Evolutionary conservation across 148 eudicot species (phyloP), one percentile per base, ranked within the genome.

Genomic region (Bassia scoparia): DNA sequence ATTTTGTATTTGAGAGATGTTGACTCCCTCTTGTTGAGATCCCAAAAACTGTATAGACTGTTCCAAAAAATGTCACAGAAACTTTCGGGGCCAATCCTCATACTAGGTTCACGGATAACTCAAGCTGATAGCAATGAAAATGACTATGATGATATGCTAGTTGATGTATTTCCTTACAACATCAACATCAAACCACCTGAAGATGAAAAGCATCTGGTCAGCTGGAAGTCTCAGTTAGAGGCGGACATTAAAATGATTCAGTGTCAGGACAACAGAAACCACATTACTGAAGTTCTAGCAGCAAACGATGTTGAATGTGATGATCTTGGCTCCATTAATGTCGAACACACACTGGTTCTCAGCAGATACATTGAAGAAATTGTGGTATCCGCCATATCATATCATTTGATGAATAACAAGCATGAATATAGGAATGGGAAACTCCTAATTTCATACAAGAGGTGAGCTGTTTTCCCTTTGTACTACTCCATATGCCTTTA

Each of bases 231-330:
- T 75, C 93, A 85, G 69, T 81, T 93, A 59, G 94, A 90, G 77
- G 85, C 87, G 82, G 98, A 90, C 81, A 89, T 93, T 90, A 89
- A 87, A 83, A 87, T 84, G 90, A 87, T 93, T 27, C 89, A 89
- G 67, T 83, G 75, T 74, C 92, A 90, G 75, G 98, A 93, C 71
- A 89, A 89, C 60, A 82, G 76, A 83, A 93, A 93, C 80, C 98
- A 93, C 77, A 87, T 93, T 23, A 78, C 70, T 15, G 98, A 93
- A 84, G 96, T 93, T 79, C 92, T 93, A 79, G 88, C 89, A 10
- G 89, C 89, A 54, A 93, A 93, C 80, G 98, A 93, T 74, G 86
- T 93, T 61, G 96, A 93, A 68, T 89, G 94, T 77, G 94, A 90
- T 58, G 96, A 93, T 85, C 86, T 93, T 73, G 85, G 85, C 29